Percentiles rank a stretch among this genome's conserved stretches.
phyloP scores from a whole-genome alignment of 352 stramenopile species.

The Phytophthora litchii region DNA sequence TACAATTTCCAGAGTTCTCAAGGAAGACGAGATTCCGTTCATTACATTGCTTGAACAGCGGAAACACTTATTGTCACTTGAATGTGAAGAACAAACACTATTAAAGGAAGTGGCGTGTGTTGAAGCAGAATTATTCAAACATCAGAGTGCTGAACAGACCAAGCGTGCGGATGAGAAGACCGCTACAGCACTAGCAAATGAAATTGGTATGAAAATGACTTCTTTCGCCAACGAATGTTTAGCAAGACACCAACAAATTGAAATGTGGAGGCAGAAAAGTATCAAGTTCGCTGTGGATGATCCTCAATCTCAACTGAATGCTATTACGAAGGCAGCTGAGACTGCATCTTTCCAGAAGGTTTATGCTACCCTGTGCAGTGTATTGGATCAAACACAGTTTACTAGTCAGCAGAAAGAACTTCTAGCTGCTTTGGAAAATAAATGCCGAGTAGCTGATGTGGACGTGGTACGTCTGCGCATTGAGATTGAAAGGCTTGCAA shows the following conservation, averaged over 20 bases:
- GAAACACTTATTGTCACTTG: constrained; percentile 25
- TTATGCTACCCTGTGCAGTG: constrained; percentile 15
- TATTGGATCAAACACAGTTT: constrained; percentile 15
- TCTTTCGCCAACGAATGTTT: constrained; percentile 55
- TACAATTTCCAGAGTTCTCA: constrained; percentile 23
- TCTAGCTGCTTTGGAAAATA: constrained; percentile 32
- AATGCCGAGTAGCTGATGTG: constrained; percentile 38
- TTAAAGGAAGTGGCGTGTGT: constrained; percentile 11
- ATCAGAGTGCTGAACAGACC: constrained; percentile 10
- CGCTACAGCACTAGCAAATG: constrained; percentile 6
- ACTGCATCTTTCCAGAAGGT: constrained; percentile 36
- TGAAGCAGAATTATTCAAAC: constrained; percentile 13
- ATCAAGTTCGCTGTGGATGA: constrained; percentile 28
- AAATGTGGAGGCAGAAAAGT: constrained; percentile 41
- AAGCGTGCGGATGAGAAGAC: constrained; percentile 12
- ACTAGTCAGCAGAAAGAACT: constrained; percentile 25
- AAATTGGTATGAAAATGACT: constrained; percentile 26
- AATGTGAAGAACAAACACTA: constrained; percentile 34
- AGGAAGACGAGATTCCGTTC: constrained; percentile 26
- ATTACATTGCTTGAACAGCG: constrained; percentile 24
- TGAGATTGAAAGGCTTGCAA: constrained; percentile 36
- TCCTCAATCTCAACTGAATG: constrained; percentile 8
- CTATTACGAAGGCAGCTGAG: constrained; percentile 16
- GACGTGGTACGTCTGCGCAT: constrained; percentile 33
- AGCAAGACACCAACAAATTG: constrained; percentile 57